Evolutionary conservation across 2,329 filamentous ascomycete genomes (phyloP).

Genomic region (Fusarium mexicanum): DNA sequence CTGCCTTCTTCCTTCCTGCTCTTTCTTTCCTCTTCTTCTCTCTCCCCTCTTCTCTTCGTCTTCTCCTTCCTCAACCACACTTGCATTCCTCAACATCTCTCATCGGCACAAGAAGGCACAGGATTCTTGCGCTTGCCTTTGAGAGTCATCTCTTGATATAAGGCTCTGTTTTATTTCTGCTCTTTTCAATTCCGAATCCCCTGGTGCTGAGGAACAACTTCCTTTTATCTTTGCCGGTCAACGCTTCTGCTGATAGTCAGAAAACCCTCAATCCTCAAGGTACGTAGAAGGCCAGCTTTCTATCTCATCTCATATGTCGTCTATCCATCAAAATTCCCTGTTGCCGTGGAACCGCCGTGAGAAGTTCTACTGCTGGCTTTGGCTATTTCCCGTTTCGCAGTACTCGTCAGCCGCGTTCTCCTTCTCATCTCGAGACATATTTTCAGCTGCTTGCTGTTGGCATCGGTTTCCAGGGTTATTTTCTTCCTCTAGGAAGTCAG

Average conservation of each 20-base stretch:
- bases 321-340: too few relatives aligned
- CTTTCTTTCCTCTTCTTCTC: not conserved
- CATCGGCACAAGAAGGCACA: not conserved
- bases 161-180: not conserved
- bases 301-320: not conserved
- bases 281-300: not conserved
- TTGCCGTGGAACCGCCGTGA: not conserved
- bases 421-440: not conserved
- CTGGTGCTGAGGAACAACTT: not conserved
- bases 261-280: conserved; percentile 6
- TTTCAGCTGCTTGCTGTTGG: not conserved
- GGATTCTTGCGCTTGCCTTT: not conserved
- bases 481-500: not conserved
- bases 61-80: not conserved
- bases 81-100: conserved; percentile 6
- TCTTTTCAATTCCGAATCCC: not conserved
- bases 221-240: not conserved
- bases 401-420: not conserved
- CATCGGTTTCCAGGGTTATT: not conserved
- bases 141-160: not conserved
- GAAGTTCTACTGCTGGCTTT: not conserved
- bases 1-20: not conserved
- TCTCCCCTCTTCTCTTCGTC: not conserved
- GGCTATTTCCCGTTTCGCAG: not conserved
- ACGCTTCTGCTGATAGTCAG: not conserved